Evolutionary conservation across 441 rosid species (phyloP), one percentile per base, ranked within the genome.

Genomic region (Pelargonium australe): DNA sequence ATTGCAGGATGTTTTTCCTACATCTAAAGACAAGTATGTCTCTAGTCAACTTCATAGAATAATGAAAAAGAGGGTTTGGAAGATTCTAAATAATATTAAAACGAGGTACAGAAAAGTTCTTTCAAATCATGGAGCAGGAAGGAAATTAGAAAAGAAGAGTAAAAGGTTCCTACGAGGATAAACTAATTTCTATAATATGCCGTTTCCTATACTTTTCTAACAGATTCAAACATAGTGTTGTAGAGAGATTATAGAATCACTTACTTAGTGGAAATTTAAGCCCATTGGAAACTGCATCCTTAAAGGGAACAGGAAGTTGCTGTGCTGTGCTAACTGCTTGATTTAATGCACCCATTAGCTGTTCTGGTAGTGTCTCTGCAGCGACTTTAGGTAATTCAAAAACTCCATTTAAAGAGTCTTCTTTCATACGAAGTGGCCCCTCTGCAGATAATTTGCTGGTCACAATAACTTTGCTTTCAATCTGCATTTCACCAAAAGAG

Each of bases 351-450:
- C 88, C 89, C 82, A 83, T 91, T 66, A 94, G 83, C 87, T 91
- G 91, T 63, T 82, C 89, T 55, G 97, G 98, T 45, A 94, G 74
- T 51, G 88, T 74, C 76, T 89, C 96, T 85, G 88, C 88, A 75
- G 91, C 79, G 31, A 91, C 69, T 5, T 82, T 84, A 40, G 98
- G 96, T 25, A 91, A 81, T 75, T 91, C 96, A 12, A 93, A 16
- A 70, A 82, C 65, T 67, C 89, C 97, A 83, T 93, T 97, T 65
- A 83, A 66, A 68, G 87, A 91, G 73, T 89, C 97, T 77, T 91
- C 97, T 78, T 81, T 93, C 85, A 93, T 80, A 72, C 98, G 84
- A 68, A 85, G 76, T 17, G 98, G 96, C 72, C 98, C 98, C 80
- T 93, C 97, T 43, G 91, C 80, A 71, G 89, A 71, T 68, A 93